Conservation (phyloP, 768 basidiomycete genomes). For the Termitomyces sp. region DNA sequence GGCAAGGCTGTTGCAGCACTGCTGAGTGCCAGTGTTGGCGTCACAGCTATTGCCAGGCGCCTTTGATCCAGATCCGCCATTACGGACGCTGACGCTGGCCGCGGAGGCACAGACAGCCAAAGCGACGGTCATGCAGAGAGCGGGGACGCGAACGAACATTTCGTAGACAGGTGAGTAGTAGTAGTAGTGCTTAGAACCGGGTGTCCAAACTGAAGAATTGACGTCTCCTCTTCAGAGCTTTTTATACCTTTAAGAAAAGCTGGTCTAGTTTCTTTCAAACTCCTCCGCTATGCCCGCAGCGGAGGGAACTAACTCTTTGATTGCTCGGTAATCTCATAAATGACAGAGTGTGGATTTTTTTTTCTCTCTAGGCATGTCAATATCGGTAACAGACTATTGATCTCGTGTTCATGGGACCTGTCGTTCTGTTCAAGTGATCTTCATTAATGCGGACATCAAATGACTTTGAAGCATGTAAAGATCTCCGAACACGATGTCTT, state of each 20-base stretch:
- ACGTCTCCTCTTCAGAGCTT: neutral
- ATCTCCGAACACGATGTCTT: neutral
- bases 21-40: constrained; percentile 6
- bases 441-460: neutral
- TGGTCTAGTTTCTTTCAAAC: neutral
- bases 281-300: neutral
- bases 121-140: constrained; percentile 7
- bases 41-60: neutral
- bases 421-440: neutral
- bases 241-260: neutral
- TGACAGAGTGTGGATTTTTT: constrained; percentile 2
- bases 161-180: neutral
- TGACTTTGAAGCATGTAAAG: neutral
- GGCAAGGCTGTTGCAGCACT: constrained; percentile 5
- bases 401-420: neutral
- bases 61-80: neutral
- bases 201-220: constrained; percentile 5
- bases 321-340: neutral
- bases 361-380: neutral
- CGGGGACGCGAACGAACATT: constrained; percentile 11
- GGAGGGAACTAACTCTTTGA: neutral
- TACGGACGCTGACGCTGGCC: constrained; percentile 5
- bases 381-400: neutral
- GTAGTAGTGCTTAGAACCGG: constrained; percentile 5
- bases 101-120: constrained; percentile 12